Percentiles rank a stretch among this genome's conserved stretches.
Conservation (phyloP, 1,284 basidiomycete species). For the Neolentinus lepideus region DNA sequence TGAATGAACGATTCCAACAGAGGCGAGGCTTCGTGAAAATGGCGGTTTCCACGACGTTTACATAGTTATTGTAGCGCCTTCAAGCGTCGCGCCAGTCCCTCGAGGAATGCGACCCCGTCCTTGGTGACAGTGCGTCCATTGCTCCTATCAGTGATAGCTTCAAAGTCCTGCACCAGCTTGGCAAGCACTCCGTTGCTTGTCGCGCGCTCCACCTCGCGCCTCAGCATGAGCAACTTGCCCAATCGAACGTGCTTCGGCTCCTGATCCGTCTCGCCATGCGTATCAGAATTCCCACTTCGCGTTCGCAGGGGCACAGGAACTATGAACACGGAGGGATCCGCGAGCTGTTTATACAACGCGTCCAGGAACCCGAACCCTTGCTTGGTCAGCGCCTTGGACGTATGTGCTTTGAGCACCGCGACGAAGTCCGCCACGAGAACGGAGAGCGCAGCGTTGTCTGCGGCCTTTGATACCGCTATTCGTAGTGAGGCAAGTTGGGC, state of each 20-base stretch:
- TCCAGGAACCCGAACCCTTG: constrained; percentile 67
- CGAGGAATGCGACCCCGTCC: constrained; percentile 67
- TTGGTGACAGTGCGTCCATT: constrained; percentile 64
- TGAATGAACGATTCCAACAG: neutral
- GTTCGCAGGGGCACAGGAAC: constrained; percentile 47
- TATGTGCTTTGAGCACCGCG: constrained; percentile 50
- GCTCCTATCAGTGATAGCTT: constrained; percentile 54
- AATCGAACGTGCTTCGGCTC: constrained; percentile 39
- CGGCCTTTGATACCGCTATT: constrained; percentile 36
- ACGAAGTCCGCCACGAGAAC: constrained; percentile 50
- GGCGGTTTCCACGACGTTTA: neutral
- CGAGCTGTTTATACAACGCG: constrained; percentile 57
- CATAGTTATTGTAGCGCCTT: constrained; percentile 15
- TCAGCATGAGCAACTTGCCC: constrained; percentile 48
- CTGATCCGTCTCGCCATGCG: constrained; percentile 28
- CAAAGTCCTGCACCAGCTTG: constrained; percentile 59
- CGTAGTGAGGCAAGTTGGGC: constrained; percentile 35
- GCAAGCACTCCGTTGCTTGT: constrained; percentile 48
- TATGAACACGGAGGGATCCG: constrained; percentile 52
- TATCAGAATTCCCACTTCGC: constrained; percentile 23
- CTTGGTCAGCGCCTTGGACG: constrained; percentile 58
- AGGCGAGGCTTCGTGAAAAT: neutral
- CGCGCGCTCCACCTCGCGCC: constrained; percentile 42
- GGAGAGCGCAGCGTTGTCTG: constrained; percentile 46
- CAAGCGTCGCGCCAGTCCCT: constrained; percentile 47